Conservation (phyloP, 805 yeast species). For the Blastobotrys mokoenaii region DNA sequence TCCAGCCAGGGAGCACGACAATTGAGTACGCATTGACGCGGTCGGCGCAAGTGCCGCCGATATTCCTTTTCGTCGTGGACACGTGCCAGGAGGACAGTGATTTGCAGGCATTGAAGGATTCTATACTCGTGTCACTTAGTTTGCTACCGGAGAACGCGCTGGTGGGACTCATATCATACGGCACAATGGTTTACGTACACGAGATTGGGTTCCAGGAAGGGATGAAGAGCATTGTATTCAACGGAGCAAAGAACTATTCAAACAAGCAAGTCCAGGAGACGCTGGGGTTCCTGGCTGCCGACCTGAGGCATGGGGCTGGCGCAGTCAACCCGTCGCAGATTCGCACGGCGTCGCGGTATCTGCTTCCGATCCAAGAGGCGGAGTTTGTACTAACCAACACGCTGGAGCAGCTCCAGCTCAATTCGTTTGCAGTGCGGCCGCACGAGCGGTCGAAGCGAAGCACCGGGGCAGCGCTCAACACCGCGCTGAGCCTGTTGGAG, state of each 20-base stretch:
- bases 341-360: slow-evolving; percentile 38
- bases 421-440: slow-evolving; percentile 76
- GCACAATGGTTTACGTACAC: slow-evolving; percentile 82
- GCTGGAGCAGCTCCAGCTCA: slow-evolving; percentile 60
- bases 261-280: slow-evolving; percentile 46
- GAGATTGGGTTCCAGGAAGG: slow-evolving; percentile 69
- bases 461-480: slow-evolving; percentile 78
- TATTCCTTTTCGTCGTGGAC: slow-evolving; percentile 78
- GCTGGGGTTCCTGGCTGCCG: slow-evolving; percentile 39
- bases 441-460: slow-evolving; percentile 62
- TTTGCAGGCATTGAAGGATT: slow-evolving; percentile 71
- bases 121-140: slow-evolving; percentile 65
- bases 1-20: slow-evolving; percentile 58
- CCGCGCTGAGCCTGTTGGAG: slow-evolving; percentile 70
- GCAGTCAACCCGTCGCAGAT: slow-evolving; percentile 8
- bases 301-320: slow-evolving; percentile 14
- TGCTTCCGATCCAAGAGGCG: slow-evolving; percentile 59
- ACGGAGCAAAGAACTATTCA: slow-evolving; percentile 77
- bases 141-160: slow-evolving; percentile 83
- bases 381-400: slow-evolving; percentile 69
- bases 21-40: slow-evolving; percentile 77
- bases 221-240: slow-evolving; percentile 17
- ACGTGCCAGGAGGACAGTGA: slow-evolving; percentile 83
- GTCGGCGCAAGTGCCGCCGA: slow-evolving; percentile 77
- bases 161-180: slow-evolving; percentile 82